Conservation (phyloP, 306 rosid species). For the Corylus avellana region DNA sequence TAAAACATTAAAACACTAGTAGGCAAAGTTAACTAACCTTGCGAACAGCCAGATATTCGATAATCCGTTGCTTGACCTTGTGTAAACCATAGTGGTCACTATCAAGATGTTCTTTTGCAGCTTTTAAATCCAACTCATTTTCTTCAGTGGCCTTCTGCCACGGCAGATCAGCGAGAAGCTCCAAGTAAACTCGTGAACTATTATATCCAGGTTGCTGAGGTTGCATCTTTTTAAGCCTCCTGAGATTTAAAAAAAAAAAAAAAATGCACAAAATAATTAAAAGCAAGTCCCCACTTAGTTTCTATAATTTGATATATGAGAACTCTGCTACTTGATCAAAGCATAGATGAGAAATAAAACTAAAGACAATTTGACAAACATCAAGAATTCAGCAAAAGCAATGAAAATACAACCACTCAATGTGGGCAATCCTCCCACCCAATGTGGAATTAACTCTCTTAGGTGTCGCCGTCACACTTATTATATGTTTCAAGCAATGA, state of each 20-base stretch:
- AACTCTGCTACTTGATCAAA: background rate
- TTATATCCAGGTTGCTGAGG: slow-evolving; percentile 98
- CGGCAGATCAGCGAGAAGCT: slow-evolving; percentile 96
- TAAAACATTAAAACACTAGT: slow-evolving; percentile 8
- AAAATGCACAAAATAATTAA: slow-evolving; percentile 20
- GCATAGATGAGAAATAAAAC: background rate
- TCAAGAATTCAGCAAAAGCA: background rate
- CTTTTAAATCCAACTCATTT: slow-evolving; percentile 77
- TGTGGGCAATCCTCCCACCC: too few relatives aligned
- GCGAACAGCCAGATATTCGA: slow-evolving; percentile 95
- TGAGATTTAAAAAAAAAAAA: slow-evolving; percentile 26
- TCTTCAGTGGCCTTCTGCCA: slow-evolving; percentile 89
- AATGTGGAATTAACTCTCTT: too few relatives aligned
- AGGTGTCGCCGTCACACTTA: background rate
- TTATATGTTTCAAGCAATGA: background rate
- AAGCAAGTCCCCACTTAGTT: slow-evolving; percentile 16
- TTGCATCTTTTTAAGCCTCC: slow-evolving; percentile 99
- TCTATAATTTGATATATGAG: slow-evolving; percentile 9
- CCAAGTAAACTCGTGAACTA: slow-evolving; percentile 91
- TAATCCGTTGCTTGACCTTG: slow-evolving; percentile 93
- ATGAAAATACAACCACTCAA: too few relatives aligned
- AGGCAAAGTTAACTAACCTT: slow-evolving; percentile 53
- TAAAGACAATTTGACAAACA: background rate
- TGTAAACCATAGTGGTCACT: slow-evolving; percentile 88
- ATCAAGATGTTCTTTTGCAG: slow-evolving; percentile 86